Conservation (phyloP, 768 basidiomycete genomes). For the Rhizopogon vesiculosus region DNA sequence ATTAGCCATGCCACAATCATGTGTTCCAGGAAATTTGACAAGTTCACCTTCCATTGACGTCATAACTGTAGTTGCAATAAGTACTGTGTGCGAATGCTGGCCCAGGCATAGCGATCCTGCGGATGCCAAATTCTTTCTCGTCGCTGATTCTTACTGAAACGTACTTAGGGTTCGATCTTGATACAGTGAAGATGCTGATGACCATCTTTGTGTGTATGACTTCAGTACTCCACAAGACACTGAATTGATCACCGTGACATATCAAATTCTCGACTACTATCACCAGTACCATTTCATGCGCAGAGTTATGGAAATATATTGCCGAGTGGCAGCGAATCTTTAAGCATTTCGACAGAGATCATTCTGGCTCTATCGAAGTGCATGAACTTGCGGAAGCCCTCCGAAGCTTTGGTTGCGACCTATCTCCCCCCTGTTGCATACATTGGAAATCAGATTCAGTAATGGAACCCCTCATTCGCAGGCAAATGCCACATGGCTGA, state of each 20-base stretch:
- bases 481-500: neutral
- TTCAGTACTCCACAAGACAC: neutral
- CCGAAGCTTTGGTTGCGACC: constrained; percentile 74
- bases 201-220: constrained; percentile 63
- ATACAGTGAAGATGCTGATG: constrained; percentile 88
- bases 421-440: constrained; percentile 57
- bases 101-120: neutral
- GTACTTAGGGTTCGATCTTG: constrained; percentile 68
- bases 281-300: neutral
- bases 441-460: constrained; percentile 81
- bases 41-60: constrained; percentile 17
- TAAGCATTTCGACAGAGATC: constrained; percentile 73
- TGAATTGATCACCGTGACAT: neutral
- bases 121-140: neutral
- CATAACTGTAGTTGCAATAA: neutral
- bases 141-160: neutral
- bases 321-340: constrained; percentile 85
- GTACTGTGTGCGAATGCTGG: neutral
- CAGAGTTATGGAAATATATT: constrained; percentile 90
- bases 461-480: constrained; percentile 12
- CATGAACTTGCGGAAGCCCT: constrained; percentile 69
- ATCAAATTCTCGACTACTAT: neutral
- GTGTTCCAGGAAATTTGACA: constrained; percentile 65
- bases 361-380: constrained; percentile 77
- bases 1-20: neutral